phyloP scores from a whole-genome alignment of 2,329 filamentous ascomycete species.

The Endoconidiophora polonica region DNA sequence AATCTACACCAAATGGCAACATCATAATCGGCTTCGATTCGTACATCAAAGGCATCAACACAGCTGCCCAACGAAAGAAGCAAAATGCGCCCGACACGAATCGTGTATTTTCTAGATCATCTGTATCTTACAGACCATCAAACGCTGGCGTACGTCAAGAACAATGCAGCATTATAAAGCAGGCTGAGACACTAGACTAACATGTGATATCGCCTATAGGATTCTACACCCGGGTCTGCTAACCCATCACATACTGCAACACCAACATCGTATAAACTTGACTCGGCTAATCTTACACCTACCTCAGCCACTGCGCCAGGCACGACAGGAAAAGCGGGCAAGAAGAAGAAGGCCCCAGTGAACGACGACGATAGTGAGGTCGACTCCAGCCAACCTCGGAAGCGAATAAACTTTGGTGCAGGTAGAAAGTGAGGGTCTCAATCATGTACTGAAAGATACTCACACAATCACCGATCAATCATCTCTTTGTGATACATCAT shows the following conservation, averaged over 20 bases:
- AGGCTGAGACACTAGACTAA: slow-evolving; percentile 5
- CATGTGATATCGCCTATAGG: slow-evolving; percentile 18
- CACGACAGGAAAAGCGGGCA: slow-evolving; percentile 31
- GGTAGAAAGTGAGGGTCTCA: slow-evolving; percentile 27
- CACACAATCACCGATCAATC: no score
- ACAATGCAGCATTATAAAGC: background rate
- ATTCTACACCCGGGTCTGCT: slow-evolving; percentile 28
- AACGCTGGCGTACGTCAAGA: slow-evolving; percentile 18
- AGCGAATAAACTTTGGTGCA: slow-evolving; percentile 41
- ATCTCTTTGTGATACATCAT: no score
- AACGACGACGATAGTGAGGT: slow-evolving; percentile 40
- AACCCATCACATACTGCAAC: slow-evolving; percentile 34
- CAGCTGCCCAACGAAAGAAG: slow-evolving; percentile 47
- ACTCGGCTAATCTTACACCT: slow-evolving; percentile 20
- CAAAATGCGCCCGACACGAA: slow-evolving; percentile 50
- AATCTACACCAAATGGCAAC: slow-evolving; percentile 77
- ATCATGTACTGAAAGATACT: no score
- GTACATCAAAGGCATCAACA: slow-evolving; percentile 77
- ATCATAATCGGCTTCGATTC: slow-evolving; percentile 97
- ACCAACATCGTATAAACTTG: slow-evolving; percentile 33
- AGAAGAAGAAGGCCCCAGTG: slow-evolving; percentile 36
- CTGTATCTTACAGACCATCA: slow-evolving; percentile 41
- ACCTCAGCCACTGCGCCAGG: slow-evolving; percentile 38
- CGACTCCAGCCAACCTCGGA: slow-evolving; percentile 35
- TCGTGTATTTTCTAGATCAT: slow-evolving; percentile 53